Base-by-base conservation (phyloP, 2,329 filamentous ascomycete species). In the Didymella segeticola region DNA sequence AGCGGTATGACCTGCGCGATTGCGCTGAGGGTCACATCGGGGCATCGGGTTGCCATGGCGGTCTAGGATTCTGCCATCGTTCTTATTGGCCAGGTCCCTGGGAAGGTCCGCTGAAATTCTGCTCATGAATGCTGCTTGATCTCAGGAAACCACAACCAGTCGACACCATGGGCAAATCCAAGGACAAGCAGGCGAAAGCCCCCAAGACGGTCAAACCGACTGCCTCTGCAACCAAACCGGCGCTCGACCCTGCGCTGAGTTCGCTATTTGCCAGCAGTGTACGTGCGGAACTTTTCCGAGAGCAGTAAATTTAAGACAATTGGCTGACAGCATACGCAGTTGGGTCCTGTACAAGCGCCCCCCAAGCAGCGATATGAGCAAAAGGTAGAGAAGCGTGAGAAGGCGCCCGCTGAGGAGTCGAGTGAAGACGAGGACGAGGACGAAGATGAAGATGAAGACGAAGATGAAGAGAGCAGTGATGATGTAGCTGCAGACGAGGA, bases 371-470 rank as follows among this genome's bases (percentile, higher is more conserved):
- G 68, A 64, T 79, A 72, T 58, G 69, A 70, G 48, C 41, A 51
- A 20, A 42, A 47, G 36, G 36, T 37, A 33, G 61, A 62, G 34
- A 64, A 63, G 51, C 53, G 36, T 37, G 17, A 20, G n/a, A 66
- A 66, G 43, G 55, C 42, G 27, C 43, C 56, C 3, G 39, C 53
- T 12, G 53, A 70, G 46, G 51, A 58, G n/a, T 41, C 72, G 29
- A 79, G 81, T 49, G 74, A 75, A 50, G 80, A 84, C 9, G 87
- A 88, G 20, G 62, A 63, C 6, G 80, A 79, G 45, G 87, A 31
- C 14, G 29, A 83, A 57, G 72, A 74, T 10, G 75, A 75, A 19
- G 64, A 66, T 22, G 60, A 47, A 39, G 64, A 63, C 1, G 61
- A 58, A 7, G 61, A 67, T 6, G 62, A 60, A 8, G 62, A 67